phyloP scores from a whole-genome alignment of 306 rosid species.

The Sicyos edulis region DNA sequence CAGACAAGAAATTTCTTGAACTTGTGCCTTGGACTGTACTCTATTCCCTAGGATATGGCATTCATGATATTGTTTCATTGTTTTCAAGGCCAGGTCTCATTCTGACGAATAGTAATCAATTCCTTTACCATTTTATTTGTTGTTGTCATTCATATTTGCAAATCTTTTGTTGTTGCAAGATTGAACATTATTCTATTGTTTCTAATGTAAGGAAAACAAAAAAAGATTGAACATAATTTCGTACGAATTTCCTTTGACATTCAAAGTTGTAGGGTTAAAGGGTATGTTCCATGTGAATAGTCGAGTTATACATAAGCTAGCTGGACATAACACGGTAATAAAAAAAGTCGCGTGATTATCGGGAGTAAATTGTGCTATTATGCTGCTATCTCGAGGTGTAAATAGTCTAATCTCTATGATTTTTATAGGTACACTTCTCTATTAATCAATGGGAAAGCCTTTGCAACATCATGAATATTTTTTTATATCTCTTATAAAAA shows the following conservation, averaged over 20 bases:
- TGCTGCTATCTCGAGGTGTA: too few species aligned
- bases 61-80: not conserved
- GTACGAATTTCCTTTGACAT: too few species aligned
- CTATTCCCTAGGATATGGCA: not conserved
- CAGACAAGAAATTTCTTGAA: not conserved
- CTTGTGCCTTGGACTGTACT: not conserved
- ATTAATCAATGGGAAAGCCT: too few species aligned
- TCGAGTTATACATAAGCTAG: too few species aligned
- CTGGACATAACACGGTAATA: not conserved
- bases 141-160: not conserved
- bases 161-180: not conserved
- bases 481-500: too few species aligned
- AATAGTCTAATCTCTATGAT: too few species aligned
- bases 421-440: too few species aligned
- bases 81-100: slow-evolving; percentile 1
- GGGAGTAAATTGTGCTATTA: not conserved
- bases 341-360: not conserved
- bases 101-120: not conserved
- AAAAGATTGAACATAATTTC: too few species aligned
- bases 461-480: too few species aligned
- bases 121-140: not conserved
- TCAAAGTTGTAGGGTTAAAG: too few species aligned
- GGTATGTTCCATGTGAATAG: too few species aligned
- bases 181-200: not conserved
- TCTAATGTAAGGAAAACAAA: not conserved